Conservation (phyloP, 2,329 filamentous ascomycete genomes). For the Zymoseptoria ardabiliae region DNA sequence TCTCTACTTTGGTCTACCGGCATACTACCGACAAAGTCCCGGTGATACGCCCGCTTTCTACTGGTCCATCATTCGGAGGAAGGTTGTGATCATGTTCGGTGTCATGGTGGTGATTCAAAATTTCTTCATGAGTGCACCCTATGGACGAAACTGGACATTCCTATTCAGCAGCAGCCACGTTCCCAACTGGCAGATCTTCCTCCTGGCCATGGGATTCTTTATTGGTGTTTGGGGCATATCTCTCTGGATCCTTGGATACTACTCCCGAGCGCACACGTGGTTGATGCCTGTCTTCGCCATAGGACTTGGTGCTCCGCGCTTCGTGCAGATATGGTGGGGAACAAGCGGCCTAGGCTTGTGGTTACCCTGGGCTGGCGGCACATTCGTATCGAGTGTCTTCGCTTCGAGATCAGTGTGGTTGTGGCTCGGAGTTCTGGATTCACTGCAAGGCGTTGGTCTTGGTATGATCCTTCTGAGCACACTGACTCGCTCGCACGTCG, state of each 20-base stretch:
- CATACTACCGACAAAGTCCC: constrained; percentile 56
- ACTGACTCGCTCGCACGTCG: constrained; percentile 53
- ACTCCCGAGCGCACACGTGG: constrained; percentile 55
- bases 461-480: constrained; percentile 61
- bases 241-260: constrained; percentile 43
- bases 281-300: constrained; percentile 59
- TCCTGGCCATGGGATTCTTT: constrained; percentile 50
- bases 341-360: constrained; percentile 52
- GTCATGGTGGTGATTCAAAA: constrained; percentile 56
- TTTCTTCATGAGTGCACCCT: constrained; percentile 57
- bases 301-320: constrained; percentile 56
- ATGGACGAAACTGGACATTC: constrained; percentile 59
- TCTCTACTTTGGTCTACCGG: constrained; percentile 53
- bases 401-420: constrained; percentile 54
- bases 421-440: constrained; percentile 58
- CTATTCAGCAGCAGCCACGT: constrained; percentile 51
- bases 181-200: constrained; percentile 47
- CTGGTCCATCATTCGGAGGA: constrained; percentile 50
- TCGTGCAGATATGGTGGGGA: constrained; percentile 61
- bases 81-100: constrained; percentile 60
- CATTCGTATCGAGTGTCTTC: constrained; percentile 45
- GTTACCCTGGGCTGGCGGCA: constrained; percentile 50
- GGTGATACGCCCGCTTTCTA: constrained; percentile 59
- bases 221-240: constrained; percentile 47
- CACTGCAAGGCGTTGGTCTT: constrained; percentile 57